These are phyloP conservation scores for Kazachstania bromeliacearum DNA, from an alignment of 805 yeast genomes.

Conservation along the genomic window DNA sequence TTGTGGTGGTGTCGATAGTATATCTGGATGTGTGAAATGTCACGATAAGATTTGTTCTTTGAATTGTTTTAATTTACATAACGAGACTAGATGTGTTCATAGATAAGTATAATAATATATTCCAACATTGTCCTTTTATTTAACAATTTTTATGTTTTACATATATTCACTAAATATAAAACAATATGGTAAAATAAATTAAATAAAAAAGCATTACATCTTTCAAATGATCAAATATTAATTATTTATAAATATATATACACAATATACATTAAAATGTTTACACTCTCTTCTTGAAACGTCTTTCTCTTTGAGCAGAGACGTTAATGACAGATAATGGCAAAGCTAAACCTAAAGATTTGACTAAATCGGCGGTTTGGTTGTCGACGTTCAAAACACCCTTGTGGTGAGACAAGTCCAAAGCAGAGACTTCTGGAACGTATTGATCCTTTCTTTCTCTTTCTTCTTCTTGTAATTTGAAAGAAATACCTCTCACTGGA, in stretches of 20 bases:
- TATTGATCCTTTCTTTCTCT: slow-evolving; percentile 99
- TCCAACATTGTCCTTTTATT: too few species aligned
- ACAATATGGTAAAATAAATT: too few species aligned
- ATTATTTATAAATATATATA: too few species aligned
- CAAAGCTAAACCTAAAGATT: slow-evolving; percentile 83
- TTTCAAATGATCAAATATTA: too few species aligned
- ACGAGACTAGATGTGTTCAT: slow-evolving; percentile 28
- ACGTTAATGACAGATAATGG: slow-evolving; percentile 80
- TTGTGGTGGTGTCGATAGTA: slow-evolving; percentile 27
- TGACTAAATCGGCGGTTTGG: slow-evolving; percentile 92
- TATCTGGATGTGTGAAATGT: slow-evolving; percentile 28
- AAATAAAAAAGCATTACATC: too few species aligned
- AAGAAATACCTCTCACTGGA: slow-evolving; percentile 99
- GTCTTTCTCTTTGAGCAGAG: slow-evolving; percentile 84
- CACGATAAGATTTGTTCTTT: slow-evolving; percentile 27
- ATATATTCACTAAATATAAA: too few species aligned
- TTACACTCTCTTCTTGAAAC: slow-evolving; percentile 85
- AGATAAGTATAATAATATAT: slow-evolving; percentile 1
- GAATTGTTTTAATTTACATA: slow-evolving; percentile 25
- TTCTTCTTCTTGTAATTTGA: slow-evolving; percentile 99
- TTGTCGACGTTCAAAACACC: slow-evolving; percentile 94
- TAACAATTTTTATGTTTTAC: too few species aligned
- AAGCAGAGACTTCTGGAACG: slow-evolving; percentile 99
- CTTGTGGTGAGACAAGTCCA: slow-evolving; percentile 93
- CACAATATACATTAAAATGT: too few species aligned